Percentiles rank a stretch among this genome's conserved stretches.
These are phyloP conservation scores for Alternaria sp. DNA, from an alignment of 2,329 filamentous ascomycete genomes.

Conservation along the genomic window DNA sequence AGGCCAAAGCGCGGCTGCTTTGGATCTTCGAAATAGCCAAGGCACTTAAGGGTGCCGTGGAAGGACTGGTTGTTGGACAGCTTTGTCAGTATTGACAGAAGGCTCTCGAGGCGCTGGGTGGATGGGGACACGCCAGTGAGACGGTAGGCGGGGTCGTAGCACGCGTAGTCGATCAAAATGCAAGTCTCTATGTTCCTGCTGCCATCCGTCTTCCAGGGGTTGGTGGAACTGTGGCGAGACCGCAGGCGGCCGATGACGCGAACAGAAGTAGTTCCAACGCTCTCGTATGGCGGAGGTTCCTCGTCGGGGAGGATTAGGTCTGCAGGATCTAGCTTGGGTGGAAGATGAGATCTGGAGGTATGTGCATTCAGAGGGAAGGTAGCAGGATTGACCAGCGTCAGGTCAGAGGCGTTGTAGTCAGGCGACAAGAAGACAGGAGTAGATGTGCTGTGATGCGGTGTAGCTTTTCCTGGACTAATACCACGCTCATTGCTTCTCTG, in stretches of 20 bases:
- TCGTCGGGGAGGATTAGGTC: constrained; percentile 54
- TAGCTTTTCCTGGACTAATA: constrained; percentile 26
- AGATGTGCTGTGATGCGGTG: constrained; percentile 21
- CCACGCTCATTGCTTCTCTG: constrained; percentile 25
- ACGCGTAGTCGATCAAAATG: constrained; percentile 74
- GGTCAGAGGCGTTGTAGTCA: constrained; percentile 50
- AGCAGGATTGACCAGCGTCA: constrained; percentile 53
- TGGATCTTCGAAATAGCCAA: constrained; percentile 77
- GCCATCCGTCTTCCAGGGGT: constrained; percentile 48
- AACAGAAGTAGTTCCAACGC: constrained; percentile 53
- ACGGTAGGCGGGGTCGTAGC: constrained; percentile 56
- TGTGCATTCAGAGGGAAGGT: constrained; percentile 37
- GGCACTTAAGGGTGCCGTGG: constrained; percentile 61
- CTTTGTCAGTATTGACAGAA: constrained; percentile 43
- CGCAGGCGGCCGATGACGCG: constrained; percentile 55
- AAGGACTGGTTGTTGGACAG: constrained; percentile 42
- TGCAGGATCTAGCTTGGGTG: constrained; percentile 52
- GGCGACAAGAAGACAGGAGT: constrained; percentile 38
- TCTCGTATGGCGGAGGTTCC: constrained; percentile 57
- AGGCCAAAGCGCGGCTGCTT: constrained; percentile 72
- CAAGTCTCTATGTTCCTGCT: constrained; percentile 52
- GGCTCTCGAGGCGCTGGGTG: constrained; percentile 52
- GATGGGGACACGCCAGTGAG: constrained; percentile 56
- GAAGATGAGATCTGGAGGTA: constrained; percentile 39
- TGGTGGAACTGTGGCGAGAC: constrained; percentile 42